phyloP scores from a whole-genome alignment of 352 stramenopile species.

The Thalassiosira livingstoniorum region DNA sequence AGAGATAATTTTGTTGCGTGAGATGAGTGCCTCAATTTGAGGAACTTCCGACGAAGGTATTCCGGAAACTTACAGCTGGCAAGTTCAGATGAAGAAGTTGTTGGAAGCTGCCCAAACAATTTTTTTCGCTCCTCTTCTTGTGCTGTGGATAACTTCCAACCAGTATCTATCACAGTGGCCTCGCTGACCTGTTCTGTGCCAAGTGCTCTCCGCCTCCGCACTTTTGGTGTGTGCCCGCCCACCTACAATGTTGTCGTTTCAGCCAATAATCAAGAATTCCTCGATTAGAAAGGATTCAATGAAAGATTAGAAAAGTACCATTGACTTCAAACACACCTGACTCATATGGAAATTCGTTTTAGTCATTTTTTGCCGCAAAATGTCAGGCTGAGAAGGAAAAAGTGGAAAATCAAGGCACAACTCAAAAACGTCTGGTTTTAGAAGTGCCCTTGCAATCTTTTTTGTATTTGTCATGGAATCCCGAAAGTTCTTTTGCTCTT shows the following conservation, averaged over 20 bases:
- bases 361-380: slow-evolving; percentile 57
- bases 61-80: slow-evolving; percentile 27
- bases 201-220: slow-evolving; percentile 13
- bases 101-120: slow-evolving; percentile 45
- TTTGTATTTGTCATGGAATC: slow-evolving; percentile 47
- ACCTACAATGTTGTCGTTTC: too few relatives aligned
- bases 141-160: slow-evolving; percentile 38
- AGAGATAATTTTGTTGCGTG: slow-evolving; percentile 25
- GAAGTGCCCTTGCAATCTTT: slow-evolving; percentile 67
- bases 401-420: slow-evolving; percentile 56
- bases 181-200: slow-evolving; percentile 13
- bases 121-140: slow-evolving; percentile 44
- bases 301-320: too few relatives aligned
- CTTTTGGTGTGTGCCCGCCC: slow-evolving; percentile 59
- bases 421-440: slow-evolving; percentile 63
- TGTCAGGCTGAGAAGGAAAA: slow-evolving; percentile 54
- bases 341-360: slow-evolving; percentile 54
- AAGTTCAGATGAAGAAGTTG: slow-evolving; percentile 40
- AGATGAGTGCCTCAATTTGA: slow-evolving; percentile 40
- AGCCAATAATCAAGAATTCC: too few relatives aligned
- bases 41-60: slow-evolving; percentile 37
- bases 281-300: too few relatives aligned
- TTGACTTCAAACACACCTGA: too few relatives aligned
- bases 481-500: slow-evolving; percentile 65
- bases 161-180: slow-evolving; percentile 6